These are phyloP conservation scores for Pyronema omphalodes DNA, from an alignment of 495 filamentous ascomycete genomes.

Conservation along the genomic window DNA sequence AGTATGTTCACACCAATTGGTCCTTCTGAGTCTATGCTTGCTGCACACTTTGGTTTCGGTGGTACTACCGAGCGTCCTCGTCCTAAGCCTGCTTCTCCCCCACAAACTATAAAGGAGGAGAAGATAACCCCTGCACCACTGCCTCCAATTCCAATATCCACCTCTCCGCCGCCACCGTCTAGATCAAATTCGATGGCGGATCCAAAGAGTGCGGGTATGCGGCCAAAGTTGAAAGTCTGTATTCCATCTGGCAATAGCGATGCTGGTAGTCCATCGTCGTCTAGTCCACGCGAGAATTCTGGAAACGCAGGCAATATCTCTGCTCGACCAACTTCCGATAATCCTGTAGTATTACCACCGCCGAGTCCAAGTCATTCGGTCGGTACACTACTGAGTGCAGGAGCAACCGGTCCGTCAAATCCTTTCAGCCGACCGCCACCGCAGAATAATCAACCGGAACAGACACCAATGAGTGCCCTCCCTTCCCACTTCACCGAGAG, in stretches of 20 bases:
- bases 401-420: constrained; percentile 82
- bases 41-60: constrained; percentile 54
- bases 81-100: constrained; percentile 32
- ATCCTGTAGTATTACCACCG: constrained; percentile 67
- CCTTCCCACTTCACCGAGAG: constrained; percentile 78
- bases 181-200: constrained; percentile 47
- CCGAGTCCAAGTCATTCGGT: constrained; percentile 60
- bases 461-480: constrained; percentile 93
- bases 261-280: constrained; percentile 54
- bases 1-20: constrained; percentile 97
- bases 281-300: constrained; percentile 56
- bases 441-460: constrained; percentile 46
- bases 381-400: constrained; percentile 69
- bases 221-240: constrained; percentile 76
- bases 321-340: constrained; percentile 33
- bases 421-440: constrained; percentile 78
- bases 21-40: constrained; percentile 71
- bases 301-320: constrained; percentile 35
- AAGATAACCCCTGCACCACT: not conserved
- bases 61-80: constrained; percentile 28
- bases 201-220: constrained; percentile 39
- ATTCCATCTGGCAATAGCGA: constrained; percentile 85
- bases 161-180: constrained; percentile 39
- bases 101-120: not conserved
- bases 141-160: not conserved